Conservation (phyloP, 345 rosid species). For the Eutrema japonicum region DNA sequence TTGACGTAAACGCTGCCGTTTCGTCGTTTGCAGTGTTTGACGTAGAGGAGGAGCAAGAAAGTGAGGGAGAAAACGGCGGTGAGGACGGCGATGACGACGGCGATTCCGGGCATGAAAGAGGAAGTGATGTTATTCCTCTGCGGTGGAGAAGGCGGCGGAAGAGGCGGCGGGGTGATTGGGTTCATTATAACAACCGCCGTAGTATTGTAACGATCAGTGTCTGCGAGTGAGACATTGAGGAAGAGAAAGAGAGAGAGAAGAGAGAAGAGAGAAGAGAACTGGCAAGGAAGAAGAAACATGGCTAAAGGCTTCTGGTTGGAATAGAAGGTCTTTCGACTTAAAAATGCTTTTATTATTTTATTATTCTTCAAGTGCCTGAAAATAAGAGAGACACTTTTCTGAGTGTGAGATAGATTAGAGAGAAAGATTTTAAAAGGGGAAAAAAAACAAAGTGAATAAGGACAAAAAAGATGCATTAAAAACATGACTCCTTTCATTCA, state of each 20-base stretch:
- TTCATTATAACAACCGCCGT: constrained; percentile 27
- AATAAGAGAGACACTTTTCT: constrained; percentile 41
- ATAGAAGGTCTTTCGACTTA: constrained; percentile 33
- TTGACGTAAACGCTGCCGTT: constrained; percentile 35
- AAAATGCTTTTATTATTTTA: background rate
- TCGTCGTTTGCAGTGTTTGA: constrained; percentile 68
- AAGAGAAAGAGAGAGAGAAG: constrained; percentile 24
- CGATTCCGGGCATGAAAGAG: constrained; percentile 66
- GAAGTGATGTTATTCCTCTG: constrained; percentile 35
- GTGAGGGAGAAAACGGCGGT: constrained; percentile 73
- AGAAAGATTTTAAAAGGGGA: constrained; percentile 27
- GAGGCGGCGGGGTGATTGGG: constrained; percentile 15
- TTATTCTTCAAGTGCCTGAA: constrained; percentile 38
- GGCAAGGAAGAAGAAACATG: constrained; percentile 35
- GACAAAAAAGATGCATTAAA: constrained; percentile 46
- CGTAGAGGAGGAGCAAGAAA: constrained; percentile 78
- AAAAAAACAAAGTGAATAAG: constrained; percentile 45
- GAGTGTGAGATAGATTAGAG: constrained; percentile 27
- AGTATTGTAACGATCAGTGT: constrained; percentile 17
- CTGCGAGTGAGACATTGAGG: constrained; percentile 34
- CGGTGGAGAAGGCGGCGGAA: constrained; percentile 39
- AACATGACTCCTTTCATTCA: constrained; percentile 40
- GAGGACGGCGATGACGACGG: constrained; percentile 62
- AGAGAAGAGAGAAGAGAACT: constrained; percentile 21
- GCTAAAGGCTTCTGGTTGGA: constrained; percentile 25